Evolutionary conservation across 495 filamentous ascomycete species (phyloP).

Genomic region (Aspergillus egyptiacus): DNA sequence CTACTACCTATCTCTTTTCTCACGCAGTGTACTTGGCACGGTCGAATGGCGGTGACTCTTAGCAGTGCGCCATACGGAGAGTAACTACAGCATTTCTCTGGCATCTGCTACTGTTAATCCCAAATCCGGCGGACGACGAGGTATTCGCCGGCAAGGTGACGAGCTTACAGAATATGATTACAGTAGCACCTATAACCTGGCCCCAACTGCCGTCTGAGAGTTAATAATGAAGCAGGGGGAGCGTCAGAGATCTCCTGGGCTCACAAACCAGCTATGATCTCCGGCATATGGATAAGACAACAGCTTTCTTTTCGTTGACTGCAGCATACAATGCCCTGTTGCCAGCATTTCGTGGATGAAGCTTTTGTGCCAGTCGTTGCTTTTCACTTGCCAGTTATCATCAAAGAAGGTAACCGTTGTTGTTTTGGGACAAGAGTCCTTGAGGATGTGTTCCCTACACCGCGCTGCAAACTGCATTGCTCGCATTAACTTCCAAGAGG

Average conservation of each 20-base stretch:
- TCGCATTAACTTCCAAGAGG: too few species aligned
- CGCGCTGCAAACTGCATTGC: too few species aligned
- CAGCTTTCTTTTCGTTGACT: constrained; percentile 8
- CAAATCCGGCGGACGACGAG: not conserved
- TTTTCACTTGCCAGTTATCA: constrained; percentile 6
- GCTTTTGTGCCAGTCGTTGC: constrained; percentile 10
- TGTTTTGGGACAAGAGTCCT: constrained; percentile 14
- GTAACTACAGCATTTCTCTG: constrained; percentile 22
- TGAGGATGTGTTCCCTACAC: too few species aligned
- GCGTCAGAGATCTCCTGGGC: constrained; percentile 7
- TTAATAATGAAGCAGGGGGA: constrained; percentile 7
- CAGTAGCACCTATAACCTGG: constrained; percentile 15
- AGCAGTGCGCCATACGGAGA: constrained; percentile 14
- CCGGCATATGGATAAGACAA: constrained; percentile 12
- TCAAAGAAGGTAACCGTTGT: constrained; percentile 12
- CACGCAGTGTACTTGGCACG: too few species aligned
- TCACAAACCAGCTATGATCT: constrained; percentile 13
- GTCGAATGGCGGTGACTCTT: constrained; percentile 19
- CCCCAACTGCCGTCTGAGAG: constrained; percentile 14
- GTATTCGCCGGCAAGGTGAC: not conserved
- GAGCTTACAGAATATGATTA: constrained; percentile 17
- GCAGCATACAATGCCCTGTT: constrained; percentile 10
- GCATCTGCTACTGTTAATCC: constrained; percentile 6
- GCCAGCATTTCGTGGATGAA: constrained; percentile 9
- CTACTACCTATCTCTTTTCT: too few species aligned